Percentiles rank a stretch among this genome's conserved stretches.
These are phyloP conservation scores for Candida coleopterorum DNA, from an alignment of 805 yeast species.

Conservation along the genomic window DNA sequence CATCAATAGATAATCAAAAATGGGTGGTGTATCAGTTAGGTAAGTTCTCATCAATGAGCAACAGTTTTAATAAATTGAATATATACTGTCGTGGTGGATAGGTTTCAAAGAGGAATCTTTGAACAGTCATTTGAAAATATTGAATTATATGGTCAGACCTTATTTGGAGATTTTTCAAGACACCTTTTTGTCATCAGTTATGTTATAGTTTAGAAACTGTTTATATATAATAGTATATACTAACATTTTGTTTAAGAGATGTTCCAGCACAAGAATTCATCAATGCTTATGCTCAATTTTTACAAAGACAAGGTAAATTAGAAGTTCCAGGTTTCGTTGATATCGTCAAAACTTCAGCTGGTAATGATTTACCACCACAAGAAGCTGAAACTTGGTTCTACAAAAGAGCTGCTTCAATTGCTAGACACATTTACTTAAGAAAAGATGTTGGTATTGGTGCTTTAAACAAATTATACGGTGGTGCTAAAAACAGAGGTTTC, in stretches of 20 bases:
- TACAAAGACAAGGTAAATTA: conserved; percentile 99
- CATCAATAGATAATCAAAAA: too few species aligned
- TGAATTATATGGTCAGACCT: conserved; percentile 1
- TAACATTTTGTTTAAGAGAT: conserved; percentile 63
- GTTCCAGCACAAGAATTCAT: conserved; percentile 99
- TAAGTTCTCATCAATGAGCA: too few species aligned
- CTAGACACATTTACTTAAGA: conserved; percentile 99
- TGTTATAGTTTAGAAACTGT: too few species aligned
- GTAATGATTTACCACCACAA: conserved; percentile 99
- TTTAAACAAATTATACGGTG: conserved; percentile 98
- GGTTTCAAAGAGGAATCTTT: conserved; percentile 5
- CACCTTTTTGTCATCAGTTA: background rate
- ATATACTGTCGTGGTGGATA: conserved; percentile 8
- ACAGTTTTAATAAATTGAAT: too few species aligned
- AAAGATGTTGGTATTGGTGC: conserved; percentile 99
- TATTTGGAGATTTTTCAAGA: conserved; percentile 3
- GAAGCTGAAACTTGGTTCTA: conserved; percentile 99
- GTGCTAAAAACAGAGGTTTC: conserved; percentile 98
- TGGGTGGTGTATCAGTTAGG: too few species aligned
- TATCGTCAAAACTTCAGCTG: conserved; percentile 97
- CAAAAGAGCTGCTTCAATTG: conserved; percentile 99
- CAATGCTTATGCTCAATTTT: conserved; percentile 99
- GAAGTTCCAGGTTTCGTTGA: conserved; percentile 99
- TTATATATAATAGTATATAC: too few species aligned
- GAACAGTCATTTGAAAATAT: conserved; percentile 4